Base-by-base conservation (phyloP, 495 filamentous ascomycete species). In the Aspergillus ellipticus region DNA sequence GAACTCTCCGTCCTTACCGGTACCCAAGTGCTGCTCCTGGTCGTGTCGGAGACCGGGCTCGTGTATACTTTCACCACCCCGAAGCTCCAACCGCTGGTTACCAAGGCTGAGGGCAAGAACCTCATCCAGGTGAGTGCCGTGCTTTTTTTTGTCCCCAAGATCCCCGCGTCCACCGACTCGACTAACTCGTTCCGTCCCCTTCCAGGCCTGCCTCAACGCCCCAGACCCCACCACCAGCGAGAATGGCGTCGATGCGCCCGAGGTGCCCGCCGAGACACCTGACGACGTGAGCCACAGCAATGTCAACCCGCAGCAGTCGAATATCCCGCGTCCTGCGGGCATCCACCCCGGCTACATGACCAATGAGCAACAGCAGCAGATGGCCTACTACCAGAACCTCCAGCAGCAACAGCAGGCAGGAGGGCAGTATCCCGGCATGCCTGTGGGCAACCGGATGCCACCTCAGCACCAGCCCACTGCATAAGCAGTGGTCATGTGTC, bases 21-120 rank as follows among this genome's bases (percentile, higher is more conserved):
- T 60, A 99, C 94, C 45, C 94, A 99, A 81, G 94, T 99, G 24
- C 84, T 99, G 31, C 82, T 99, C 19, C 84, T 99, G 52, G 94
- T 99, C 66, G 94, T 99, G 50, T 97, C 95, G 33, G 94, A 99
- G 76, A 99, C 94, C 50, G 94, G 94, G 51, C 84, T 99, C 20
- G 94, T 99, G 64, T 99, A 99, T 73, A 99, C 95, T 57, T 99
- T 99, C 73, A 99, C 95, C 56, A 99, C 95, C 8, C 94, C 95
- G 7, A 99, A 99, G 79, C 86, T 99, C 35, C 95, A 99, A 77
- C 95, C 95, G 58, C 82, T 99, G 45, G 95, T 99, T 54, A 99
- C 95, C 60, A 99, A 99, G 81, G 86, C 95, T 9, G 95, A 99
- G 71, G 95, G 95, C 76, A 99, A 99, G 83, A 99, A 99, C 69